Conservation (phyloP, 306 rosid genomes). For the Pyrus betulifolia region DNA sequence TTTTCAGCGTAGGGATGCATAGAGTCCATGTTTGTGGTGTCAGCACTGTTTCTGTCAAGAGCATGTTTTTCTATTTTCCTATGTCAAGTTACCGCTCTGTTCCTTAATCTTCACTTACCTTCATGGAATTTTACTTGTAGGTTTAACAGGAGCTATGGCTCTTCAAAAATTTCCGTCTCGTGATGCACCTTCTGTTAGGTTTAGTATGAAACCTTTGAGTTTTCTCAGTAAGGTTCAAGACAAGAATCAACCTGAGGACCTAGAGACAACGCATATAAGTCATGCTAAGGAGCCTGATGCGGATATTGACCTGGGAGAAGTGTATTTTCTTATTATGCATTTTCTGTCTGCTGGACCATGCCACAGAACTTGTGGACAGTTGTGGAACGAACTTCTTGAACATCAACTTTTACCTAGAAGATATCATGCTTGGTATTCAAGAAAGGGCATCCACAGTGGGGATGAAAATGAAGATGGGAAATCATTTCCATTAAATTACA, state of each 20-base stretch:
- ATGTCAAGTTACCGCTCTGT: not conserved
- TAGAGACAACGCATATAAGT: slow-evolving; percentile 37
- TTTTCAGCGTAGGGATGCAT: not conserved
- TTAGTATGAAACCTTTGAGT: slow-evolving; percentile 47
- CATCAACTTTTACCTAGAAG: slow-evolving; percentile 95
- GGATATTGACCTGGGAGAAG: slow-evolving; percentile 79
- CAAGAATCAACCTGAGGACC: slow-evolving; percentile 33
- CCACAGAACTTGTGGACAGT: slow-evolving; percentile 61
- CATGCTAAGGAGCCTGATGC: slow-evolving; percentile 49
- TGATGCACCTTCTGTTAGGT: slow-evolving; percentile 47
- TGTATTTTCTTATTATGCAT: slow-evolving; percentile 94
- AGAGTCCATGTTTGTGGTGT: not conserved
- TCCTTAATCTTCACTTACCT: not conserved
- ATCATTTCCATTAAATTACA: slow-evolving; percentile 77
- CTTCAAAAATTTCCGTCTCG: slow-evolving; percentile 66
- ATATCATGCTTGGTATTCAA: slow-evolving; percentile 95
- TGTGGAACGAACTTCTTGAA: slow-evolving; percentile 87
- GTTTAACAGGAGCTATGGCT: slow-evolving; percentile 70
- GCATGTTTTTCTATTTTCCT: not conserved
- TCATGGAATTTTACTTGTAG: slow-evolving; percentile 19
- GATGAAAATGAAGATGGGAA: slow-evolving; percentile 68
- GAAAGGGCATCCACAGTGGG: slow-evolving; percentile 56
- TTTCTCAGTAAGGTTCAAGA: slow-evolving; percentile 47
- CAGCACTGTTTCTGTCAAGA: not conserved
- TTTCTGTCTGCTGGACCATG: slow-evolving; percentile 96